Evolutionary conservation across 2,329 filamentous ascomycete species (phyloP).

Genomic region (Rutstroemia sydowiana): DNA sequence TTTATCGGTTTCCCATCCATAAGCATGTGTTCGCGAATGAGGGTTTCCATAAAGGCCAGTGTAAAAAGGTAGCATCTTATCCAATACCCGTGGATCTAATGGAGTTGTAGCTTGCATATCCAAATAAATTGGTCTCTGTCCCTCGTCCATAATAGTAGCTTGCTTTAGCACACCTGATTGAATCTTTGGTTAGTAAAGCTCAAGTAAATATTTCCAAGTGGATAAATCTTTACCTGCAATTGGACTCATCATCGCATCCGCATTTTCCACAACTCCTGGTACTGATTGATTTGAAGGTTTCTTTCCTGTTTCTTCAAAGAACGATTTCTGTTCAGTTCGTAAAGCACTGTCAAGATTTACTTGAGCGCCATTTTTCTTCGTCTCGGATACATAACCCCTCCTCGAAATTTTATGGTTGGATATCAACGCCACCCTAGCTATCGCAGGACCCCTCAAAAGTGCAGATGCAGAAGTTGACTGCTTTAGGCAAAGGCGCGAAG

Average conservation of each 20-base stretch:
- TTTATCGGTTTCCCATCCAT: constrained; percentile 97
- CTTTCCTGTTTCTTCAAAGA: constrained; percentile 46
- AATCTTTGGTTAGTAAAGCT: constrained; percentile 20
- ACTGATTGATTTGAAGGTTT: constrained; percentile 23
- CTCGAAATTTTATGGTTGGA: constrained; percentile 25
- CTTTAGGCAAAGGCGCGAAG: constrained; percentile 28
- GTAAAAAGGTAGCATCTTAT: constrained; percentile 93
- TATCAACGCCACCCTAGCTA: constrained; percentile 18
- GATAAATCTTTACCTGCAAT: constrained; percentile 50
- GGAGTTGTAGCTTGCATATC: constrained; percentile 98
- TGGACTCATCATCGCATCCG: constrained; percentile 67
- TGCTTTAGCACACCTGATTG: constrained; percentile 72
- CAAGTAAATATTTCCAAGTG: constrained; percentile 11
- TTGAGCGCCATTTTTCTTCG: constrained; percentile 70
- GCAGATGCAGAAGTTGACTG: constrained; percentile 21
- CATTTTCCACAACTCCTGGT: constrained; percentile 22
- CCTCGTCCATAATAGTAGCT: constrained; percentile 87
- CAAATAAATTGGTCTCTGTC: constrained; percentile 88
- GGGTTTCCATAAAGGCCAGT: constrained; percentile 94
- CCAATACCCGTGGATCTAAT: constrained; percentile 86
- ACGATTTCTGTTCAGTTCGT: constrained; percentile 77
- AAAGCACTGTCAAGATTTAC: constrained; percentile 78
- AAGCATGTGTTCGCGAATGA: constrained; percentile 93
- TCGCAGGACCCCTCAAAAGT: constrained; percentile 21
- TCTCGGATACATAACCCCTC: constrained; percentile 77